Evolutionary conservation across 129 eudicot species (phyloP), one percentile per base, ranked within the genome.

Genomic region (Ambrosia artemisiifolia): DNA sequence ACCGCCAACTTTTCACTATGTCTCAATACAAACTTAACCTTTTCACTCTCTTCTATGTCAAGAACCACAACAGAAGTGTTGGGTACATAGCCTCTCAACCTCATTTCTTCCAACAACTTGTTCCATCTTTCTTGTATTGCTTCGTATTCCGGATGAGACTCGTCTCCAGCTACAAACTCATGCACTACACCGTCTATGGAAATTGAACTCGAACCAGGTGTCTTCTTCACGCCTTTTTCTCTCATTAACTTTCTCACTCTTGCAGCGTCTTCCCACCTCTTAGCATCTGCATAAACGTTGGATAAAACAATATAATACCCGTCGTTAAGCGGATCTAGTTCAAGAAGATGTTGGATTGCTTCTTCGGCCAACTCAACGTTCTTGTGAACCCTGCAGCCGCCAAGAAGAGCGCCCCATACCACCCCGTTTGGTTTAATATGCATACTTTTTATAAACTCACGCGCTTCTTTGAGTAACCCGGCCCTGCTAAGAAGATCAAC

Each of bases 1-100:
- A 80, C 66, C 0, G 91, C 91, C 6, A 83, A 65, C 72, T 84
- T 86, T 59, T 86, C 91, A 74, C 91, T 86, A 19, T 86, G 91
- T 11, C 84, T 56, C 43, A 64, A 73, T n/a, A 86, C 24, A 65
- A 80, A 69, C 19, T 24, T 82, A 60, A 79, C 83, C 43, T 83
- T 86, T 34, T 84, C 79, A 5, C 72, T 71, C 65, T 83, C 91
- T 74, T 86, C 85, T 8, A 86, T 77, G 19, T 86, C 91, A 11
- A 83, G 87, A 43, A 83, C 77, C 28, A 80, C 79, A 62, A 83
- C 87, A 1, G 70, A 76, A 34, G 83, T 82, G 35, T 81, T 77
- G 2, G 85, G 87, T 6, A 73, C 85, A 71, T 83, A 86, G 20
- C 91, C 91, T 65, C 55, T 77, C 13, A 40, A 17, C 78, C 47